Evolutionary conservation across 495 filamentous ascomycete genomes (phyloP), one percentile per base, ranked within the genome.

Genomic region (Neurospora tetrasperma): DNA sequence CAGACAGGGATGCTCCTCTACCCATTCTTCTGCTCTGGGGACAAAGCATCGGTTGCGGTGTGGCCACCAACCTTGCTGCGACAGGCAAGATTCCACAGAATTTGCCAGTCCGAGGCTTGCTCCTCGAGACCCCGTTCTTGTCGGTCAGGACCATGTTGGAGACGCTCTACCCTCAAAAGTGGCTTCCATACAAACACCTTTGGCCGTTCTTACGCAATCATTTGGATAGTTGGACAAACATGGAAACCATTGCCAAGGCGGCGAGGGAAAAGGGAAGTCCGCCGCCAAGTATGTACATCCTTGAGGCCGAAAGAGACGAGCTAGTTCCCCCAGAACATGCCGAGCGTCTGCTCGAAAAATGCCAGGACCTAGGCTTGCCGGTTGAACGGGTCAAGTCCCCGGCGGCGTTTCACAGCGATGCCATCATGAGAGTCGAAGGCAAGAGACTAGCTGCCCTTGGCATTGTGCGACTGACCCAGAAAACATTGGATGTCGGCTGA

Each of bases 61-160:
- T 90, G 4, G 86, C 91, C 9, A 85, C 84, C 31, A 85, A 86
- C 73, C 80, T 87, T n/a, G 78, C 78, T 16, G 82, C 80, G 18
- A 76, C 72, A 41, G 69, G 78, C 2, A 71, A 54, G 16, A 40
- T 76, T 16, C 78, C 78, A 9, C 35, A 71, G 38, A 71, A 38
- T 14, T 66, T 80, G 68, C 75, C 79, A 7, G 69, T 80, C 75
- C 43, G 75, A 77, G 86, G 86, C 5, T 69, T 96, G 70, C 80
- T 95, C 14, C 83, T 95, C 12, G 92, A 96, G 75, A 94, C 92
- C 0, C 92, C 93, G 4, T 94, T 93, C 71, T 84, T 89, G 2
- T 93, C 87, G 71, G 86, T 93, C 71, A 82, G 86, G n/a, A 86
- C 88, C 40, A 93, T 96, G 92, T 82, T 96, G 20, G 81, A 87